phyloP scores from a whole-genome alignment of 2,329 filamentous ascomycete species.

The Elsinoe ampelina region DNA sequence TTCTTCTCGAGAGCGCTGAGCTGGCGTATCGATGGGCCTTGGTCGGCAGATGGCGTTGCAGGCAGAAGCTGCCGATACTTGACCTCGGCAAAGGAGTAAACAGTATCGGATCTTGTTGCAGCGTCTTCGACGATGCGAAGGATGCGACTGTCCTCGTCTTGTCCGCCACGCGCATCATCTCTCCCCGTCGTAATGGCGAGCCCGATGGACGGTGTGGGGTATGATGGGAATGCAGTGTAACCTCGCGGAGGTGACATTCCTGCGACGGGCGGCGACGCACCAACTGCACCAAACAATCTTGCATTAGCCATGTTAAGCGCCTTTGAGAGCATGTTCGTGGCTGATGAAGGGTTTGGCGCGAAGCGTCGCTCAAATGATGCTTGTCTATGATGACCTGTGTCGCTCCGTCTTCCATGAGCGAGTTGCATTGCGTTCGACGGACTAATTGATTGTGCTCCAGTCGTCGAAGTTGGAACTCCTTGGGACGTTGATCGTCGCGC shows the following conservation, averaged over 20 bases:
- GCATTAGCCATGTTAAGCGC: slow-evolving; percentile 88
- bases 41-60: slow-evolving; percentile 66
- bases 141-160: slow-evolving; percentile 71
- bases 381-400: slow-evolving; percentile 57
- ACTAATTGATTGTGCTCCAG: slow-evolving; percentile 55
- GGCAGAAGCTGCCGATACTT: slow-evolving; percentile 98
- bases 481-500: slow-evolving; percentile 71
- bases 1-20: slow-evolving; percentile 49
- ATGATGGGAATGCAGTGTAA: slow-evolving; percentile 75
- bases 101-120: slow-evolving; percentile 86
- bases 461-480: slow-evolving; percentile 57
- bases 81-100: slow-evolving; percentile 95
- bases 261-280: slow-evolving; percentile 53
- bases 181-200: slow-evolving; percentile 54
- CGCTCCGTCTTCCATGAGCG: slow-evolving; percentile 54
- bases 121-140: slow-evolving; percentile 82
- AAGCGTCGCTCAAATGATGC: slow-evolving; percentile 77
- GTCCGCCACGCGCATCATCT: slow-evolving; percentile 39
- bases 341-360: slow-evolving; percentile 61
- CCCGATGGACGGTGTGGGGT: slow-evolving; percentile 65
- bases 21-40: slow-evolving; percentile 51
- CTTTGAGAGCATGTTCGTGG: slow-evolving; percentile 87
- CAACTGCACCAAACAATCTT: slow-evolving; percentile 58
- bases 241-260: slow-evolving; percentile 64
- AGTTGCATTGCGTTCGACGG: slow-evolving; percentile 69